Evolutionary conservation across 2,329 filamentous ascomycete genomes (phyloP).

Genomic region (Venturia asperata): DNA sequence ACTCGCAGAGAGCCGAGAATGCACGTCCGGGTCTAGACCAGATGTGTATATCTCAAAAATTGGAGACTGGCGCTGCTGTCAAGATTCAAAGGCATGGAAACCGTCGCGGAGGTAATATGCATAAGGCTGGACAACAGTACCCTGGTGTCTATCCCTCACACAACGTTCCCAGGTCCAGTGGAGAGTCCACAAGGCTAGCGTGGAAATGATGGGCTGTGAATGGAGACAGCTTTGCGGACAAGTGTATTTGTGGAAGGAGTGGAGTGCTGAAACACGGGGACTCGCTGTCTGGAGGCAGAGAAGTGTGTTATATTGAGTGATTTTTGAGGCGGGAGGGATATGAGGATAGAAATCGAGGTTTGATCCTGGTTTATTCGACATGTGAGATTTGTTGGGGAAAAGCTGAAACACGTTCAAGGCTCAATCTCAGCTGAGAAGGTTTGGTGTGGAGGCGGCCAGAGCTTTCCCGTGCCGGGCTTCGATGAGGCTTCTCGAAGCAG

Average conservation of each 20-base stretch:
- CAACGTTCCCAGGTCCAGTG: not conserved
- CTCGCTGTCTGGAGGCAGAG: not conserved
- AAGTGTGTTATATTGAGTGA: not conserved
- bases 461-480: not conserved
- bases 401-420: slow-evolving; percentile 4
- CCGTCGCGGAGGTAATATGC: not conserved
- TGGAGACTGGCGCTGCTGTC: not conserved
- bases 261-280: not conserved
- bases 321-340: too few species aligned
- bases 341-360: too few species aligned
- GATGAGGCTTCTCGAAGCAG: not conserved
- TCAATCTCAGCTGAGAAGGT: not conserved
- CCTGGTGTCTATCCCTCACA: not conserved
- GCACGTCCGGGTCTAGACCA: not conserved
- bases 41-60: not conserved
- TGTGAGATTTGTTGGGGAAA: slow-evolving; percentile 11
- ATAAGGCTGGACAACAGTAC: not conserved
- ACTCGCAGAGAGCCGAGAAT: not conserved
- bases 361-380: not conserved
- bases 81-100: not conserved
- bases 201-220: not conserved
- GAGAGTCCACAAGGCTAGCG: not conserved
- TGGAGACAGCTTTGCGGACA: not conserved
- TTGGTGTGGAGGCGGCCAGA: not conserved
- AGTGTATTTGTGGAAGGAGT: not conserved